Conservation (phyloP, 2,329 filamentous ascomycete species). For the Lasiodiplodia sp. region DNA sequence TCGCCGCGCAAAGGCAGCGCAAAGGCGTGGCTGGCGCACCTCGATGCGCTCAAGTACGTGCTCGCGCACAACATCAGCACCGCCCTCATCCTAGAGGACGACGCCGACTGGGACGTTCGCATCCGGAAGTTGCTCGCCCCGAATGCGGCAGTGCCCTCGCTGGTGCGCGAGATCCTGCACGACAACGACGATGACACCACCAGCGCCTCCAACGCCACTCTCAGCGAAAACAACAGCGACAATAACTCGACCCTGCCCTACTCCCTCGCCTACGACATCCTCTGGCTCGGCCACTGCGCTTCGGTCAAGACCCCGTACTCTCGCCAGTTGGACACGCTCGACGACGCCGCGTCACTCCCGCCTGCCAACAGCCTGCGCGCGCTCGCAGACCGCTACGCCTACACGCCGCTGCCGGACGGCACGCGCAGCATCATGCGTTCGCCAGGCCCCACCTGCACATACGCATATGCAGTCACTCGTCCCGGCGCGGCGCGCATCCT, state of each 20-base stretch:
- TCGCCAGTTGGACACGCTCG: slow-evolving; percentile 29
- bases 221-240: background rate
- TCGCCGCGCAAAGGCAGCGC: slow-evolving; percentile 17
- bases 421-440: slow-evolving; percentile 31
- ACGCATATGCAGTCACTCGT: slow-evolving; percentile 33
- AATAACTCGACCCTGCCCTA: slow-evolving; percentile 37
- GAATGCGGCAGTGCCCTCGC: background rate
- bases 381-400: slow-evolving; percentile 33
- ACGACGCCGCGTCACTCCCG: slow-evolving; percentile 30
- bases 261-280: slow-evolving; percentile 45
- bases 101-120: slow-evolving; percentile 37
- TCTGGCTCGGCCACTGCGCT: slow-evolving; percentile 48
- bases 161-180: slow-evolving; percentile 6
- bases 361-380: slow-evolving; percentile 36
- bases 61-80: slow-evolving; percentile 29
- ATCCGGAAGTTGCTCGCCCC: slow-evolving; percentile 33
- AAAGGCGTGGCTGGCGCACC: slow-evolving; percentile 28
- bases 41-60: slow-evolving; percentile 23
- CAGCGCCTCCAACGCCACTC: background rate
- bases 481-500: slow-evolving; percentile 38
- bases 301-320: slow-evolving; percentile 34
- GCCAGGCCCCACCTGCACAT: slow-evolving; percentile 28
- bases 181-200: background rate
- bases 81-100: slow-evolving; percentile 36
- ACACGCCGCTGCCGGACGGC: slow-evolving; percentile 34